These are phyloP conservation scores for Metarhizium humberi DNA, from an alignment of 2,329 filamentous ascomycete genomes.

Conservation along the genomic window DNA sequence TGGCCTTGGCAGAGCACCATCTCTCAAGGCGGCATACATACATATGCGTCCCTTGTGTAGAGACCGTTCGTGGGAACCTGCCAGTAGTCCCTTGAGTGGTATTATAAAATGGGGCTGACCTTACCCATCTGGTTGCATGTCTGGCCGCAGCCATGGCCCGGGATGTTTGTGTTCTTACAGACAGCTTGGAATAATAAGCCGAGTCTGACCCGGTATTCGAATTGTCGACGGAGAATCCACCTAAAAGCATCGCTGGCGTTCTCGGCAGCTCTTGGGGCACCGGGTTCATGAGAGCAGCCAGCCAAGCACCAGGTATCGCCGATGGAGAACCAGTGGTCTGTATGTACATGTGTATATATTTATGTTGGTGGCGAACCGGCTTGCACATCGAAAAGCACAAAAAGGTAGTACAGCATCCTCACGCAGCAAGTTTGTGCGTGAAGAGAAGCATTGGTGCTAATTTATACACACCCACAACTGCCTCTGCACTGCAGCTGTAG, in stretches of 20 bases:
- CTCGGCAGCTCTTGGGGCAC: not conserved
- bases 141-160: constrained; percentile 3
- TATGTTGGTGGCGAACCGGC: not conserved
- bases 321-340: not conserved
- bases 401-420: not conserved
- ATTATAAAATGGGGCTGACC: not conserved
- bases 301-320: not conserved
- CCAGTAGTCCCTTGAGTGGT: not conserved
- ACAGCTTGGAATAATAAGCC: not conserved
- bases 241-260: not conserved
- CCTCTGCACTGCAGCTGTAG: constrained; percentile 1
- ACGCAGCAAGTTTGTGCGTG: not conserved
- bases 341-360: not conserved
- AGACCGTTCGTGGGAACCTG: not conserved
- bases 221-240: not conserved
- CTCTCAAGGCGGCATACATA: not conserved
- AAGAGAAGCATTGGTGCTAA: not conserved
- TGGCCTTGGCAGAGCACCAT: not conserved
- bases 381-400: not conserved
- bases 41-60: not conserved
- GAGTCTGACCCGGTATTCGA: not conserved
- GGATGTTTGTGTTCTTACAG: constrained; percentile 2
- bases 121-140: constrained; percentile 2
- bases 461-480: not conserved
- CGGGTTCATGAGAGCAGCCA: not conserved